phyloP scores from a whole-genome alignment of 352 stramenopile species.

The Blastocystis sp. region DNA sequence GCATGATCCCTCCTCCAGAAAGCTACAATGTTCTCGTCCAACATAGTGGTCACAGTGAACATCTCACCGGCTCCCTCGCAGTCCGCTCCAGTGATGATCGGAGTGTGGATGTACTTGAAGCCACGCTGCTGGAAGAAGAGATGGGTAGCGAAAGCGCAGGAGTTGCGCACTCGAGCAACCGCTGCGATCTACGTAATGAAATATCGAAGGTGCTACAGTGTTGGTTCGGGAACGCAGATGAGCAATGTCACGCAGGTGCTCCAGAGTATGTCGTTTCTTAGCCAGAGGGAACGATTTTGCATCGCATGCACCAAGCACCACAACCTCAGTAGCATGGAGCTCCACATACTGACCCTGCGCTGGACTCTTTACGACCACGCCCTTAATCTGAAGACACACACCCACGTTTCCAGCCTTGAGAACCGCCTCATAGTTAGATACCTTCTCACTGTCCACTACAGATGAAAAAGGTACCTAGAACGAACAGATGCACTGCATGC shows the following conservation, averaged over 20 bases:
- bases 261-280: constrained; percentile 95
- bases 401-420: constrained; percentile 80
- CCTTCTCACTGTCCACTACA: constrained; percentile 65
- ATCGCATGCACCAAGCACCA: constrained; percentile 84
- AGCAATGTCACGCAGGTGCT: constrained; percentile 90
- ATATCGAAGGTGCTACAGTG: constrained; percentile 68
- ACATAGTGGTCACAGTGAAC: constrained; percentile 80
- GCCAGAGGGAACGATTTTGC: constrained; percentile 86
- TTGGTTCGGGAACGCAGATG: constrained; percentile 91
- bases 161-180: constrained; percentile 85
- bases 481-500: constrained; percentile 81
- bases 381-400: constrained; percentile 81
- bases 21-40: constrained; percentile 68
- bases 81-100: constrained; percentile 91
- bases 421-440: constrained; percentile 70
- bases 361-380: constrained; percentile 79
- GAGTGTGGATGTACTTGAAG: constrained; percentile 79
- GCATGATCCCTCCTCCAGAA: background rate
- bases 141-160: constrained; percentile 75
- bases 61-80: constrained; percentile 95
- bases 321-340: constrained; percentile 75
- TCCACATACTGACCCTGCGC: constrained; percentile 83
- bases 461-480: constrained; percentile 69
- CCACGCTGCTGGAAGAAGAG: constrained; percentile 75
- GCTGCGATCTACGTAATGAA: constrained; percentile 73